A percentile compares a stretch with the other conserved stretches of the same genome.
These are phyloP conservation scores for Coemansia sp. DNA, from an alignment of 192 early-diverging fungal species.

Conservation along the genomic window DNA sequence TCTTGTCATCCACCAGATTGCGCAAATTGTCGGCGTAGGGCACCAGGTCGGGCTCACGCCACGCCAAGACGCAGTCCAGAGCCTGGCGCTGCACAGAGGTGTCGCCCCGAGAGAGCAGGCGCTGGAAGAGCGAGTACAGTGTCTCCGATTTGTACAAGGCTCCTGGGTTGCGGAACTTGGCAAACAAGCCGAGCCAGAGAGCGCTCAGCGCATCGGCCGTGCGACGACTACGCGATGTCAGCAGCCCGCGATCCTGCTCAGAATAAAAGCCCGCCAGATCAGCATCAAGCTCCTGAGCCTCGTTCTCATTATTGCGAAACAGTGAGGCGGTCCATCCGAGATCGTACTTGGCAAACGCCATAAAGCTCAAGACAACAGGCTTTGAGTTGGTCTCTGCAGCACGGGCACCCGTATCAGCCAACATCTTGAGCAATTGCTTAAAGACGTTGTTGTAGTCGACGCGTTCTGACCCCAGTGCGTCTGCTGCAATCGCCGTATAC, in stretches of 20 bases:
- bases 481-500: constrained; percentile 11
- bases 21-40: constrained; percentile 77
- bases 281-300: constrained; percentile 5
- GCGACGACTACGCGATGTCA: constrained; percentile 19
- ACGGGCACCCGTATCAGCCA: constrained; percentile 57
- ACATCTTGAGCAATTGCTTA: constrained; percentile 58
- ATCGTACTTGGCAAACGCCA: constrained; percentile 52
- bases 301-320: constrained; percentile 12
- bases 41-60: constrained; percentile 66
- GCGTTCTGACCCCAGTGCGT: constrained; percentile 43
- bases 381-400: constrained; percentile 65
- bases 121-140: constrained; percentile 56
- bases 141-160: constrained; percentile 17
- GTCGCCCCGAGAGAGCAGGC: constrained; percentile 80
- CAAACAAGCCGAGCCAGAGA: constrained; percentile 38
- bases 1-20: constrained; percentile 74
- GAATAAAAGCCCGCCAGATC: constrained; percentile 8
- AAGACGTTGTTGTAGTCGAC: constrained; percentile 73
- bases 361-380: constrained; percentile 63
- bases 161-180: constrained; percentile 39
- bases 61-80: constrained; percentile 81
- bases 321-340: constrained; percentile 40
- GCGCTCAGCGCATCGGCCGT: constrained; percentile 16
- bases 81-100: constrained; percentile 71
- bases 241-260: constrained; percentile 20